phyloP scores from a whole-genome alignment of 2,329 filamentous ascomycete genomes.

The Aspergillus ochraceoroseus region DNA sequence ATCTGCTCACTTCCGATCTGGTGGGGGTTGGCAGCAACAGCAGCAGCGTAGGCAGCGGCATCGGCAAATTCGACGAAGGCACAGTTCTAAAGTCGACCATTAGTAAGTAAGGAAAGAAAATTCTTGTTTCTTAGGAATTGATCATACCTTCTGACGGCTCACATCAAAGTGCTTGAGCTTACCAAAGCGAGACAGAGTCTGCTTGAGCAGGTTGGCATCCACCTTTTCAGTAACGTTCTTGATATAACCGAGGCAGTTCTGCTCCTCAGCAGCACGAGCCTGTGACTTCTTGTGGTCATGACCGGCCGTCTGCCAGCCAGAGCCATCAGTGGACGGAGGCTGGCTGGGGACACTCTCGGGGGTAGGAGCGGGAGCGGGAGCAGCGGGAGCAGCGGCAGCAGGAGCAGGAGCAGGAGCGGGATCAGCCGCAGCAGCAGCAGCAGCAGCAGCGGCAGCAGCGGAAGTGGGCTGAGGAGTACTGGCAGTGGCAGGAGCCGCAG shows the following conservation, averaged over 20 bases:
- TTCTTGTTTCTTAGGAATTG: too few species aligned
- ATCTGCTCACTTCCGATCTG: conserved; percentile 76
- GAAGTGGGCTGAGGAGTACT: conserved; percentile 21
- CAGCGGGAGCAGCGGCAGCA: conserved; percentile 29
- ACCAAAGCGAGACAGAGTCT: conserved; percentile 64
- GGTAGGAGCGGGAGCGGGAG: conserved; percentile 46
- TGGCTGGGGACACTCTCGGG: conserved; percentile 64
- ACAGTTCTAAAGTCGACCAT: conserved; percentile 81
- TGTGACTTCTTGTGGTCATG: conserved; percentile 75
- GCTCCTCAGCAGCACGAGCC: conserved; percentile 65
- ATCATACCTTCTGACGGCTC: conserved; percentile 66
- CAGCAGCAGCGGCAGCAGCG: conserved; percentile 20
- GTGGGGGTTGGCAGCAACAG: conserved; percentile 79
- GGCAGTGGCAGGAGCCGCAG: conserved; percentile 18
- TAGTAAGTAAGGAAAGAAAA: too few species aligned
- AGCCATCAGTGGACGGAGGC: conserved; percentile 61
- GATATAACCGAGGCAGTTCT: conserved; percentile 79
- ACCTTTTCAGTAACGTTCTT: conserved; percentile 94
- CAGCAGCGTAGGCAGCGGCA: conserved; percentile 73
- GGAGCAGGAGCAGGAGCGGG: conserved; percentile 38
- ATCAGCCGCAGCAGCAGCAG: conserved; percentile 32
- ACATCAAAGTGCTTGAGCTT: conserved; percentile 61
- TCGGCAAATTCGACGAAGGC: conserved; percentile 93
- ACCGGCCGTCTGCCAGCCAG: conserved; percentile 85
- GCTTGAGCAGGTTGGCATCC: conserved; percentile 65